phyloP scores from a whole-genome alignment of 2,329 filamentous ascomycete species.

The Alternaria triticimaculans region DNA sequence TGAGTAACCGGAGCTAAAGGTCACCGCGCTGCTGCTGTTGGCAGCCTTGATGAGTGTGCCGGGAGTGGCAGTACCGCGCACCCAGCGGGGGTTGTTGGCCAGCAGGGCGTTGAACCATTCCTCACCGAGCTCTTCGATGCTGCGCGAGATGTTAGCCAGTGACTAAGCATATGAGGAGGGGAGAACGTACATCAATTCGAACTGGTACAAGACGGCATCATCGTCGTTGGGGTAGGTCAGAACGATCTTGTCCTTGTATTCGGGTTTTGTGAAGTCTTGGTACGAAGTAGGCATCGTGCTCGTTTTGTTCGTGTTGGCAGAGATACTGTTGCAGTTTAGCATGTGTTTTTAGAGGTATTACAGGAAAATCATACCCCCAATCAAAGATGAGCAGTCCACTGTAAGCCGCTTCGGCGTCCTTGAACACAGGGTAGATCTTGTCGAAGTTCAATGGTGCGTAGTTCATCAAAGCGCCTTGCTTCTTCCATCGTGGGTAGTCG shows the following conservation, averaged over 20 bases:
- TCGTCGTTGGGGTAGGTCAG: slow-evolving; percentile 66
- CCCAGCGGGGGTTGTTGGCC: slow-evolving; percentile 60
- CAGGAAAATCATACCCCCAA: slow-evolving; percentile 21
- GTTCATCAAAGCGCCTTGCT: slow-evolving; percentile 55
- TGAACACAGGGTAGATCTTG: slow-evolving; percentile 52
- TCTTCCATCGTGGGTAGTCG: slow-evolving; percentile 61
- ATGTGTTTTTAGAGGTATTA: neutral
- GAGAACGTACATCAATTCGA: slow-evolving; percentile 52
- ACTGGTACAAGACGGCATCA: slow-evolving; percentile 61
- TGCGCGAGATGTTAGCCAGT: slow-evolving; percentile 6
- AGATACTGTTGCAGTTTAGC: slow-evolving; percentile 32
- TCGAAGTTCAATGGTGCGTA: slow-evolving; percentile 59
- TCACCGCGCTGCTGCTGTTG: slow-evolving; percentile 28
- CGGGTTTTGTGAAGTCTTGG: slow-evolving; percentile 55
- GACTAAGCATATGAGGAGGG: neutral
- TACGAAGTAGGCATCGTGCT: slow-evolving; percentile 48
- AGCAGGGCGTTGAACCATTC: slow-evolving; percentile 58
- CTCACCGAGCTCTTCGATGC: slow-evolving; percentile 49
- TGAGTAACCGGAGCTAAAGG: slow-evolving; percentile 21
- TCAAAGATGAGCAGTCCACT: slow-evolving; percentile 50
- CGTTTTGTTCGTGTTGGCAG: slow-evolving; percentile 47
- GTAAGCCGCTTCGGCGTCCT: slow-evolving; percentile 54
- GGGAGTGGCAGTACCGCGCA: slow-evolving; percentile 59
- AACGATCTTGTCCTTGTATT: slow-evolving; percentile 52
- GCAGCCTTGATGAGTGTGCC: slow-evolving; percentile 39